Evolutionary conservation across 306 rosid species (phyloP), one percentile per base, ranked within the genome.

Genomic region (Dalbergia cultrata): DNA sequence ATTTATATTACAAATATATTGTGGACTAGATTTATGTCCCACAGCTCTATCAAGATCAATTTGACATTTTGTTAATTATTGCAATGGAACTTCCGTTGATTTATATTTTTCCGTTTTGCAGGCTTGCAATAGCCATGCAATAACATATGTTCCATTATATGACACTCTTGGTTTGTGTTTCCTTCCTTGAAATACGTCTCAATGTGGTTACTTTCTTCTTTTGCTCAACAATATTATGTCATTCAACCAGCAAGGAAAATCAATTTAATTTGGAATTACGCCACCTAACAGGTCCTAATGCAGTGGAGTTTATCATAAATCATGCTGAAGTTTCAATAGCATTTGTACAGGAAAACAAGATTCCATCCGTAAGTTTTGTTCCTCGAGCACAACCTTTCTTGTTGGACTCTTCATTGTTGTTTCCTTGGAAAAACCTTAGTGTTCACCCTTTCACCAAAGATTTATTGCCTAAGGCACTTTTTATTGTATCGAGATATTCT

Each of bases 241-340:
- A 45, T 61, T 5, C 62, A 14, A 13, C 7, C 26, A n/a, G 44
- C 19, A n/a, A n/a, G n/a, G 63, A 13, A 41, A 72, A 72, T 81
- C 50, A 65, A 31, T 67, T 56, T 81, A 81, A 54, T 72, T 18
- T 74, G 75, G 66, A 57, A 78, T 84, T 83, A 57, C 64, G 64
- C 70, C 68, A 63, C 64, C 43, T 73, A 47, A 67, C 93, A 95
- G 99, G 99, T 85, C 88, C 97, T 74, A 88, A 89, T 75, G 99
- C 99, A 13, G 97, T 95, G 75, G 99, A 93, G 86, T 95, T 89
- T 74, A 91, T 95, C 86, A 83, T 93, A 82, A 90, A 91, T 72
- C 98, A 93, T 81, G 99, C 97, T 70, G 97, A 95, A 88, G 89
- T 93, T 81, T 90, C 99, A 70, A 83, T 95, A 75, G 96, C 98